A percentile compares a stretch with the other conserved stretches of the same genome.
These are phyloP conservation scores for Leucocoprinus sp. DNA, from an alignment of 768 basidiomycete species.

Conservation along the genomic window DNA sequence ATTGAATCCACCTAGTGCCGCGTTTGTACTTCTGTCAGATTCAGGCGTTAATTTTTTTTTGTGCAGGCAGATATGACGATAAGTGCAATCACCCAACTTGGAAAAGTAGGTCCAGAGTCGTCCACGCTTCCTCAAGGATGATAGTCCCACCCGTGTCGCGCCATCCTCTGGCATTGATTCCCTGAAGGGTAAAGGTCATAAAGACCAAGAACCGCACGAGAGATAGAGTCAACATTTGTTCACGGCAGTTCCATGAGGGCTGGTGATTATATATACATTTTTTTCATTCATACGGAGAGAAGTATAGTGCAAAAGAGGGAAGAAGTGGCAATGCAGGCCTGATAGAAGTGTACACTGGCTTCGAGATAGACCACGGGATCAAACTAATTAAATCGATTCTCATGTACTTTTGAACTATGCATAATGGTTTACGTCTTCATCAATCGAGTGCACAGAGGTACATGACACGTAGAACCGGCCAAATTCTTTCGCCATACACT, in stretches of 20 bases:
- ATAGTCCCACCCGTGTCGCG: conserved; percentile 30
- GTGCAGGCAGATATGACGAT: neutral
- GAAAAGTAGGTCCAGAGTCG: conserved; percentile 23
- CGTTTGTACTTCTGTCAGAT: conserved; percentile 11
- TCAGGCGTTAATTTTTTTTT: neutral
- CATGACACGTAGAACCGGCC: no score
- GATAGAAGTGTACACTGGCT: neutral
- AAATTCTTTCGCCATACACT: no score
- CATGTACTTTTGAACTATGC: no score
- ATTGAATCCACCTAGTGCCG: conserved; percentile 16
- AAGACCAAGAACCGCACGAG: neutral
- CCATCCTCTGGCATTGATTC: conserved; percentile 18
- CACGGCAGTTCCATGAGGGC: neutral
- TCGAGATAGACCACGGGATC: neutral
- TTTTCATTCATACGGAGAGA: neutral
- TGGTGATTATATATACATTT: neutral
- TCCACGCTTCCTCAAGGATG: conserved; percentile 33
- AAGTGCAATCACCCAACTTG: conserved; percentile 19
- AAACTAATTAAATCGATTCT: no score
- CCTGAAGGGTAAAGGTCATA: neutral
- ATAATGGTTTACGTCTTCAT: no score
- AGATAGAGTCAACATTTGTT: neutral
- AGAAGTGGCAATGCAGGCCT: neutral
- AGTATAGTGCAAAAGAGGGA: no score
- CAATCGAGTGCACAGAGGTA: no score